Evolutionary conservation across 257 asterid genomes (phyloP).

Genomic region (Solanum virginianum): DNA sequence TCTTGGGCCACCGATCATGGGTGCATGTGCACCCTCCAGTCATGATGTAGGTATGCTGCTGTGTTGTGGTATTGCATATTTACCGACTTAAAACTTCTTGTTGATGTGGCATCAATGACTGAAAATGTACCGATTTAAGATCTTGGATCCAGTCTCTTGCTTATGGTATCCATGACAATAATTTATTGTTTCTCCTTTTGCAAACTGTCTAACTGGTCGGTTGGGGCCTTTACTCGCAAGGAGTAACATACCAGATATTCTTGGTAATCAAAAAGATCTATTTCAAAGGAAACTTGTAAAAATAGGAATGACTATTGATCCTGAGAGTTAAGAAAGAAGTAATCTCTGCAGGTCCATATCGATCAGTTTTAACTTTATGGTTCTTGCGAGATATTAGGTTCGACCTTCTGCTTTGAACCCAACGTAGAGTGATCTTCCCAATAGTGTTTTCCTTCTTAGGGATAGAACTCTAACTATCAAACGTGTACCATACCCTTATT

Average conservation of each 20-base stretch:
- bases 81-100: background rate
- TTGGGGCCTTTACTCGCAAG: background rate
- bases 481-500: background rate
- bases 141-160: background rate
- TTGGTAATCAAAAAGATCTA: background rate
- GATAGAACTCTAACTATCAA: background rate
- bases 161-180: background rate
- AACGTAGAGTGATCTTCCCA: background rate
- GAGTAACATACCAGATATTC: background rate
- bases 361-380: background rate
- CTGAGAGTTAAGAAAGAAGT: background rate
- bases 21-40: background rate
- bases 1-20: background rate
- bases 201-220: background rate
- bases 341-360: background rate
- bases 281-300: background rate
- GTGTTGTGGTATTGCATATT: background rate
- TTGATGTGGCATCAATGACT: background rate
- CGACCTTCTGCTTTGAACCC: background rate
- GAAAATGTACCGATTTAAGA: background rate
- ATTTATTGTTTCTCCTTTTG: background rate
- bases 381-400: background rate
- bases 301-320: background rate
- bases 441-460: background rate
- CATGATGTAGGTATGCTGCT: background rate